Evolutionary conservation across 1,284 basidiomycete species (phyloP).

Genomic region (Rhizoctonia solani): DNA sequence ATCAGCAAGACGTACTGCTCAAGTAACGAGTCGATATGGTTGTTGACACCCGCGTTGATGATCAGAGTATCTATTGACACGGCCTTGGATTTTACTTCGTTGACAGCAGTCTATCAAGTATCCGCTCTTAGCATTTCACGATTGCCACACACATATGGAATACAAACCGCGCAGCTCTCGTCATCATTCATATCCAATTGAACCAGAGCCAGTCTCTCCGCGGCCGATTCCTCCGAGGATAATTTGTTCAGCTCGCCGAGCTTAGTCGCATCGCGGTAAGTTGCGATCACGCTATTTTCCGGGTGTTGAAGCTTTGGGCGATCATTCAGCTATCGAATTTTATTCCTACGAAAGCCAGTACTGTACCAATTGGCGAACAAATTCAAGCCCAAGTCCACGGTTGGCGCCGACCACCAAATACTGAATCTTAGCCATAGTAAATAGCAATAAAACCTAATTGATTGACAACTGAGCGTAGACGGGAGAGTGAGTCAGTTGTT

Average conservation of each 20-base stretch:
- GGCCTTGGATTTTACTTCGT: background rate
- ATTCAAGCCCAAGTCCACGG: slow-evolving; percentile 15
- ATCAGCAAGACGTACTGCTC: background rate
- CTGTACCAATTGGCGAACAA: slow-evolving; percentile 13
- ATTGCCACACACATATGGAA: background rate
- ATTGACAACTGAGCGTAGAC: too few relatives aligned
- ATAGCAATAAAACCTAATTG: too few relatives aligned
- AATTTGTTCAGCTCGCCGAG: slow-evolving; percentile 41
- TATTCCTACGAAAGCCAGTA: background rate
- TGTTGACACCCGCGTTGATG: slow-evolving; percentile 9
- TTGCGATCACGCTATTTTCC: background rate
- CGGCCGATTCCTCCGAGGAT: background rate
- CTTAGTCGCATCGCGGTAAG: slow-evolving; percentile 16
- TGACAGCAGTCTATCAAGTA: background rate
- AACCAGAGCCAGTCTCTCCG: background rate
- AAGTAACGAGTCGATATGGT: background rate
- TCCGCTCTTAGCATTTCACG: background rate
- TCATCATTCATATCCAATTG: slow-evolving; percentile 19
- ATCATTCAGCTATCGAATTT: background rate
- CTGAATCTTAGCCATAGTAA: background rate
- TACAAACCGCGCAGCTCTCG: slow-evolving; percentile 7
- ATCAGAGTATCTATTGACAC: background rate
- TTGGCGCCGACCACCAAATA: slow-evolving; percentile 23
- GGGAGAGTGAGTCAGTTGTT: too few relatives aligned
- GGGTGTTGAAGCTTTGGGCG: background rate